Conservation (phyloP, 1,284 basidiomycete genomes). For the Testicularia cyperi region DNA sequence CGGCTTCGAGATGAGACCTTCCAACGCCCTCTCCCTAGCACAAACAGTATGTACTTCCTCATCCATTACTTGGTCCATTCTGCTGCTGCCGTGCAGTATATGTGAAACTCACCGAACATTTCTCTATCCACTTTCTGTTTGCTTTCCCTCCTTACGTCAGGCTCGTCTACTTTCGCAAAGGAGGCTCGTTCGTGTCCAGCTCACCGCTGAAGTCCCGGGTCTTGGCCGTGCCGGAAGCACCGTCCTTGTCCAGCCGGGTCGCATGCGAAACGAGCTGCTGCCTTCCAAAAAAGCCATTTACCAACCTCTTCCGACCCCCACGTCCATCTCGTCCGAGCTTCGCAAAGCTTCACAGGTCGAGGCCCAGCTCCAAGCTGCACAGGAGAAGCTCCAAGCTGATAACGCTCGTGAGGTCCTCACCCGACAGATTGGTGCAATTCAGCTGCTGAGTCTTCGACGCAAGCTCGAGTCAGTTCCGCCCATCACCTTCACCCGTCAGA, state of each 20-base stretch:
- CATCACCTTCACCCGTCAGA: constrained; percentile 17
- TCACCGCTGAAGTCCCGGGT: constrained; percentile 9
- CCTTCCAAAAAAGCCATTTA: constrained; percentile 22
- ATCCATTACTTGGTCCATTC: neutral
- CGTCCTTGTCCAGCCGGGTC: constrained; percentile 33
- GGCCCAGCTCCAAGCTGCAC: constrained; percentile 13
- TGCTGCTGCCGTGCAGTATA: neutral
- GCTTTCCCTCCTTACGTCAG: no score
- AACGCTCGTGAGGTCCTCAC: constrained; percentile 19
- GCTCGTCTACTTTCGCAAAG: constrained; percentile 33
- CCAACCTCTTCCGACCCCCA: constrained; percentile 25
- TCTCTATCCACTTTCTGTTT: neutral
- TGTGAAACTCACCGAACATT: neutral
- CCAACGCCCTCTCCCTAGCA: constrained; percentile 19
- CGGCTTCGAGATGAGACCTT: constrained; percentile 32
- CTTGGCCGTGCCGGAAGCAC: constrained; percentile 19
- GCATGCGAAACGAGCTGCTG: constrained; percentile 37
- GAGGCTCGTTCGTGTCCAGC: constrained; percentile 37
- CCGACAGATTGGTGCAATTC: constrained; percentile 25
- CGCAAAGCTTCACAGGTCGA: constrained; percentile 11
- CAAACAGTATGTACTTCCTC: constrained; percentile 15
- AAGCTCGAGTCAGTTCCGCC: constrained; percentile 24
- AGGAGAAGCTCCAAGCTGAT: constrained; percentile 6
- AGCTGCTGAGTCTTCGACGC: constrained; percentile 25
- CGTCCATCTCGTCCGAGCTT: constrained; percentile 10